These are phyloP conservation scores for Fusarium metavorans DNA, from an alignment of 2,329 filamentous ascomycete species.

Conservation along the genomic window DNA sequence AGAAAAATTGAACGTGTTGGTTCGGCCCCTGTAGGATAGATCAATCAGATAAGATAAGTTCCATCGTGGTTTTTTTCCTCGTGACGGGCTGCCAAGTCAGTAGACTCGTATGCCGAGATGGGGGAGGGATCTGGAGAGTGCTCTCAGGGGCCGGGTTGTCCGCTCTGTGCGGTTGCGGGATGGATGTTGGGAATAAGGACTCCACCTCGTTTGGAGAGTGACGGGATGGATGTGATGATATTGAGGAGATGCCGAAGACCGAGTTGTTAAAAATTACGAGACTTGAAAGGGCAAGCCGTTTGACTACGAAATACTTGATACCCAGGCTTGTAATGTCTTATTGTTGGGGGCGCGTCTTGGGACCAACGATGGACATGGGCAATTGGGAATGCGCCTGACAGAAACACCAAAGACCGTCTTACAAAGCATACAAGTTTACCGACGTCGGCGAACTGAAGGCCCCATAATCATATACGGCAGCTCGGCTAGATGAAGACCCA, in stretches of 20 bases:
- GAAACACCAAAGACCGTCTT: neutral
- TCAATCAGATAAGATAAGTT: conserved; percentile 14
- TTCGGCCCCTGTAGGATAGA: neutral
- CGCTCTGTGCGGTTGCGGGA: neutral
- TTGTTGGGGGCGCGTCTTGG: neutral
- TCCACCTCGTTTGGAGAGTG: neutral
- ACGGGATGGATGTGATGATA: neutral
- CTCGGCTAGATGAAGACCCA: neutral
- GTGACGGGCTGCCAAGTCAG: neutral
- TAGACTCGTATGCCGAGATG: neutral
- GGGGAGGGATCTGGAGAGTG: neutral
- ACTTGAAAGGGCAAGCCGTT: neutral
- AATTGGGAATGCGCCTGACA: neutral
- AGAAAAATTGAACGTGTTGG: neutral
- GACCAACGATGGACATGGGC: neutral
- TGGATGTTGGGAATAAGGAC: neutral
- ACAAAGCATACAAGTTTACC: neutral
- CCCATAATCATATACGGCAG: neutral
- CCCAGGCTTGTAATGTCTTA: neutral
- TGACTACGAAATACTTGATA: neutral
- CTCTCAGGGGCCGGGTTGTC: neutral
- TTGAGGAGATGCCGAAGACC: neutral
- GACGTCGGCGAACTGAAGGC: neutral
- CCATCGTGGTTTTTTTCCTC: neutral
- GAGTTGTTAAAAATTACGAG: neutral